Conservation (phyloP, 1,284 basidiomycete species). For the Cystobasidium slooffiae region DNA sequence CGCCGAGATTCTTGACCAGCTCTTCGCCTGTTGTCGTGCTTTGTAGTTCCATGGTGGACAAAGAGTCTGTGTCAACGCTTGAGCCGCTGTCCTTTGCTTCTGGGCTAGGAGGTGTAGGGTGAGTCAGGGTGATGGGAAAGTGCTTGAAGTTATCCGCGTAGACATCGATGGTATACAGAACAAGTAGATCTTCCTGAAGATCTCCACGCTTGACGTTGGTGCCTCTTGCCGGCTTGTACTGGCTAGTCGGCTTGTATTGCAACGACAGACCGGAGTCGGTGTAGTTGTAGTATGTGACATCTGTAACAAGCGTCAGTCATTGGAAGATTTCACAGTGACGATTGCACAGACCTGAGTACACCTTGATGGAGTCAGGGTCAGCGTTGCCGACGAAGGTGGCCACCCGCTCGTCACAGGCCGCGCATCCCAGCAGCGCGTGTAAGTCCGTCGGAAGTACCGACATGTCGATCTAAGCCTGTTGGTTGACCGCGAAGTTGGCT, state of each 20-base stretch:
- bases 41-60: slow-evolving; percentile 60
- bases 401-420: slow-evolving; percentile 1
- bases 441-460: slow-evolving; percentile 24
- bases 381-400: slow-evolving; percentile 1
- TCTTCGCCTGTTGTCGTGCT: slow-evolving; percentile 70
- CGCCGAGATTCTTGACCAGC: slow-evolving; percentile 70
- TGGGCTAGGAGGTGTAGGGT: slow-evolving; percentile 5
- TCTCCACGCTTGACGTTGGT: slow-evolving; percentile 61
- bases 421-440: slow-evolving; percentile 24
- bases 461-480: neutral
- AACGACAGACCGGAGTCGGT: slow-evolving; percentile 75
- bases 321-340: slow-evolving; percentile 63
- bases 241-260: slow-evolving; percentile 66
- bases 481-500: neutral
- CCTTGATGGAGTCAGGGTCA: slow-evolving; percentile 33
- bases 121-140: slow-evolving; percentile 64
- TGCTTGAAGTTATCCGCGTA: slow-evolving; percentile 66
- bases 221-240: slow-evolving; percentile 64
- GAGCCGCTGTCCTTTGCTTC: neutral
- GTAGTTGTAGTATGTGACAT: slow-evolving; percentile 84
- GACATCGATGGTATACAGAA: slow-evolving; percentile 74
- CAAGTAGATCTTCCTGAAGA: slow-evolving; percentile 62
- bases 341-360: slow-evolving; percentile 22
- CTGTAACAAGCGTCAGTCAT: slow-evolving; percentile 64
- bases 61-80: neutral